These are phyloP conservation scores for Barnettozyma sucrosica DNA, from an alignment of 805 yeast genomes.

Conservation along the genomic window DNA sequence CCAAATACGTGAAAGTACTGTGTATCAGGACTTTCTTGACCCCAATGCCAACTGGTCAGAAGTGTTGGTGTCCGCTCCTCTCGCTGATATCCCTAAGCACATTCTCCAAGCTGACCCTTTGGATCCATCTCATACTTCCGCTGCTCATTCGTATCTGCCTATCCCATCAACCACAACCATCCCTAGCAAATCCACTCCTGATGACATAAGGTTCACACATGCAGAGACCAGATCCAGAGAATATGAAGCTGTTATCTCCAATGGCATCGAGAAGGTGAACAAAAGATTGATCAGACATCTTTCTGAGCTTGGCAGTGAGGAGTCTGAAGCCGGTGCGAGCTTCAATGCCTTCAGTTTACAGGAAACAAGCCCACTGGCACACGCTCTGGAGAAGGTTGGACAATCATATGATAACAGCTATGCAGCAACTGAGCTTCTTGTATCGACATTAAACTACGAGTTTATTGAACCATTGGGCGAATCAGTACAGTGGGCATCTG, in stretches of 20 bases:
- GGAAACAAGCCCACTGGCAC: slow-evolving; percentile 35
- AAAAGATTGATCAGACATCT: slow-evolving; percentile 44
- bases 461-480: slow-evolving; percentile 67
- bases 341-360: slow-evolving; percentile 56
- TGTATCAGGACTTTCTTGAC: slow-evolving; percentile 74
- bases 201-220: slow-evolving; percentile 35
- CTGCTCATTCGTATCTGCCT: slow-evolving; percentile 60
- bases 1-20: slow-evolving; percentile 52
- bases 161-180: slow-evolving; percentile 39
- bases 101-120: slow-evolving; percentile 55
- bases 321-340: slow-evolving; percentile 67
- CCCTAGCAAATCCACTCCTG: slow-evolving; percentile 25
- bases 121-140: slow-evolving; percentile 48
- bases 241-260: slow-evolving; percentile 38
- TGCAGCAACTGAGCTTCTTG: slow-evolving; percentile 44
- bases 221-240: slow-evolving; percentile 41
- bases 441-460: slow-evolving; percentile 47
- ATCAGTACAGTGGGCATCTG: slow-evolving; percentile 58
- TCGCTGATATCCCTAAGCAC: slow-evolving; percentile 46
- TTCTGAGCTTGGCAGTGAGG: slow-evolving; percentile 52
- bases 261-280: slow-evolving; percentile 51
- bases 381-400: slow-evolving; percentile 71
- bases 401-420: slow-evolving; percentile 74
- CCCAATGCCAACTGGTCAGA: slow-evolving; percentile 92
- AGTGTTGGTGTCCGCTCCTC: slow-evolving; percentile 53